Conservation (phyloP, 192 early-diverging fungal genomes). For the Coemansia sp. region DNA sequence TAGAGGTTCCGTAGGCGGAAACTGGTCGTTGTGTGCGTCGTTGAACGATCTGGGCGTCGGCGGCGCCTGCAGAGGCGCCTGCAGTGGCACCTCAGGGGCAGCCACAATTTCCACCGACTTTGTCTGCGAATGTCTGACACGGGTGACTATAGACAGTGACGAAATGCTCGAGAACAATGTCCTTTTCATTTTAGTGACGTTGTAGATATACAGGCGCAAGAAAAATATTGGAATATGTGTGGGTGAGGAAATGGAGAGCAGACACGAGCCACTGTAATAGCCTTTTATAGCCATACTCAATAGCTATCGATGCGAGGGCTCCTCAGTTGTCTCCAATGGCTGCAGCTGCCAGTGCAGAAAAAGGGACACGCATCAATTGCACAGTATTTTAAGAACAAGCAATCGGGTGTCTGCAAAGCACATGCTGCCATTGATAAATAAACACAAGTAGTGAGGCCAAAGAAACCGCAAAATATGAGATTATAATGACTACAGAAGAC, state of each 20-base stretch:
- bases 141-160: constrained; percentile 16
- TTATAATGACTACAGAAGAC: not conserved
- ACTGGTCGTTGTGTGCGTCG: constrained; percentile 4
- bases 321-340: not conserved
- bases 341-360: not conserved
- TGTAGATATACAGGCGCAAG: not conserved
- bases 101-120: constrained; percentile 4
- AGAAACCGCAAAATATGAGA: not conserved
- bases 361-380: not conserved
- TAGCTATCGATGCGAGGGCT: not conserved
- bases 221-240: not conserved
- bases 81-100: constrained; percentile 4
- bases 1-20: not conserved
- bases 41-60: constrained; percentile 42
- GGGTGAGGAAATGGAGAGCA: not conserved
- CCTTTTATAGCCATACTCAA: not conserved
- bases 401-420: not conserved
- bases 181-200: not conserved
- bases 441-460: not conserved
- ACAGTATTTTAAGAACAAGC: not conserved
- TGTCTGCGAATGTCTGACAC: not conserved
- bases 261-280: not conserved
- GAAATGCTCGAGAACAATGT: constrained; percentile 16
- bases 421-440: not conserved
- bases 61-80: constrained; percentile 6